Base-by-base conservation (phyloP, 129 eudicot species). In the Calendula officinalis region DNA sequence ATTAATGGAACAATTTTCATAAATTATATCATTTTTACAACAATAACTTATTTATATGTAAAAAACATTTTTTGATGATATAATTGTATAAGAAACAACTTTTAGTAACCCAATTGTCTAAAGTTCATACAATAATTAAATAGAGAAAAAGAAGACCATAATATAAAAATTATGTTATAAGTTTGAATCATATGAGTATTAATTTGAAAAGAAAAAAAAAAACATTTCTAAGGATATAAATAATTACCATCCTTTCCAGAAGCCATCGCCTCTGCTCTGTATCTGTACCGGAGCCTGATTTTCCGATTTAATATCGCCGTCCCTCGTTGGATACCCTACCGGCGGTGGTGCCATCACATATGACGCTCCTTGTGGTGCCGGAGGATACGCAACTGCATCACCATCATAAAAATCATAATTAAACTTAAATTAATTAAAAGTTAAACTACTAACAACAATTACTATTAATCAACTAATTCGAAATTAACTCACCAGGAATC, bases 211-310 rank as follows among this genome's bases (percentile, higher is more conserved):
- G n/a, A n/a, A n/a, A n/a, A n/a, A n/a, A 49, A 5, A 6, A 7
- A 53, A 66, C 10, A 14, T 32, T 35, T 1, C n/a, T 22, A 22
- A 22, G 30, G 30, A 22, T 5, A 54, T 55, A 34, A 54, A 11
- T 17, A 34, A 67, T 34, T 80, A 77, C 86, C 86, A 81, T 78
- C 91, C 91, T 70, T 84, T 84, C 80, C 70, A 81, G 69, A 78
- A 85, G 74, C 81, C 91, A 70, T 84, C 91, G 5, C 87, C 91
- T 27, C 85, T 73, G 62, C 56, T 73, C 27, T 30, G 76, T 36
- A 80, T 79, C 4, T 75, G 48, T 0, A 68, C 49, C 0, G 68
- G 74, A 56, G 13, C 48, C 9, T 61, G 56, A 9, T 69, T 59
- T 3, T 67, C 64, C 43, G 30, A 5, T 32, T 56, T 47, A 37